Evolutionary conservation across 768 basidiomycete genomes (phyloP).

Genomic region (Suillus hirtellus): DNA sequence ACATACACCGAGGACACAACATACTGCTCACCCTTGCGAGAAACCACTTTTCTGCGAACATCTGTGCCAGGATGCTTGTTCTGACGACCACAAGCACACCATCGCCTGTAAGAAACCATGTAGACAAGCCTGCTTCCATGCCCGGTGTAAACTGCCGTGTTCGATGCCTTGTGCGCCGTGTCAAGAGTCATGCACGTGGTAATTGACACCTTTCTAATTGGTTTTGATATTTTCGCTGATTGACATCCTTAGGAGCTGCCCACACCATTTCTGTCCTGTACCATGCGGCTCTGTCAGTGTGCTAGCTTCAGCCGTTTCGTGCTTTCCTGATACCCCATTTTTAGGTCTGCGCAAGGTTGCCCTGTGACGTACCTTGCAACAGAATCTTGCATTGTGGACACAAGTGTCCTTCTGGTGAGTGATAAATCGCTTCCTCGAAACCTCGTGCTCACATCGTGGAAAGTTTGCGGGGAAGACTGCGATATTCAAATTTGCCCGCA

Average conservation of each 20-base stretch:
- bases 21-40: slow-evolving; percentile 51
- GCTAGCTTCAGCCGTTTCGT: background rate
- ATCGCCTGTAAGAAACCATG: slow-evolving; percentile 46
- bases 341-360: slow-evolving; percentile 64
- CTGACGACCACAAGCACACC: slow-evolving; percentile 50
- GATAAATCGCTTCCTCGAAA: background rate
- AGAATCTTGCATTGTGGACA: slow-evolving; percentile 58
- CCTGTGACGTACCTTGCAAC: slow-evolving; percentile 58
- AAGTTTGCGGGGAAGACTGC: slow-evolving; percentile 73
- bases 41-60: slow-evolving; percentile 57
- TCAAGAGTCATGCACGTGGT: slow-evolving; percentile 61
- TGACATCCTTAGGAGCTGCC: slow-evolving; percentile 43
- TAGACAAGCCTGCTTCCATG: slow-evolving; percentile 56
- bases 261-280: slow-evolving; percentile 56
- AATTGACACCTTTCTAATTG: slow-evolving; percentile 13
- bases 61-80: slow-evolving; percentile 50
- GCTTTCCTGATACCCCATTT: slow-evolving; percentile 4
- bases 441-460: slow-evolving; percentile 7
- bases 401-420: slow-evolving; percentile 63
- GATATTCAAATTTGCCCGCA: slow-evolving; percentile 49
- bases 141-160: slow-evolving; percentile 48
- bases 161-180: slow-evolving; percentile 61
- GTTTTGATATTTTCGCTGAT: background rate
- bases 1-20: slow-evolving; percentile 29
- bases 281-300: slow-evolving; percentile 67